Evolutionary conservation across 177 flowering plant genomes (phyloP).

Genomic region (Vitis hybrid): DNA sequence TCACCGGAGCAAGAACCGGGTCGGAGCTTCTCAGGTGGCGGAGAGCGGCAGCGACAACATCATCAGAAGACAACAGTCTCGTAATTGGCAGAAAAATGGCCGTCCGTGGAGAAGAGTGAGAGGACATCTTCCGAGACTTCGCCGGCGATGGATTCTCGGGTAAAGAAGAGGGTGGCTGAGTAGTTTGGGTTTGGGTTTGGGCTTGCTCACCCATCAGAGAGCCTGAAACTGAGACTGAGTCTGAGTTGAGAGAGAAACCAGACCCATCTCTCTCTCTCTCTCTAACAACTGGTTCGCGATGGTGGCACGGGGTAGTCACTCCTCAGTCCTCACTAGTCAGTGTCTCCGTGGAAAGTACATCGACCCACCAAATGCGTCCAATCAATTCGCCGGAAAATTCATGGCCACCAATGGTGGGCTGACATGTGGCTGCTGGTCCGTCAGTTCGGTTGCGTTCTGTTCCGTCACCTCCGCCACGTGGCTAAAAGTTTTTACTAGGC

Average conservation of each 20-base stretch:
- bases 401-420: too few species aligned
- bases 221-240: not conserved
- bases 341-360: too few species aligned
- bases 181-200: not conserved
- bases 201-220: not conserved
- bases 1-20: not conserved
- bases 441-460: too few species aligned
- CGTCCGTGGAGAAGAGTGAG: not conserved
- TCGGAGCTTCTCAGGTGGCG: conserved; percentile 5
- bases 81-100: not conserved
- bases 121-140: not conserved
- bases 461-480: too few species aligned
- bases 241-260: not conserved
- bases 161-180: not conserved
- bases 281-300: too few species aligned
- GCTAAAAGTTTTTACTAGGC: too few species aligned
- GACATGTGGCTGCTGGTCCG: too few species aligned
- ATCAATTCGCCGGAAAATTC: too few species aligned
- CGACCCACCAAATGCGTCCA: too few species aligned
- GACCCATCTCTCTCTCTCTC: too few species aligned
- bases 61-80: conserved; percentile 3
- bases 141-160: not conserved
- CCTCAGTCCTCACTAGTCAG: too few species aligned
- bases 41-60: conserved; percentile 2
- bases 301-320: too few species aligned